Base-by-base conservation (phyloP, 192 early-diverging fungal species). In the Endogone sp. region DNA sequence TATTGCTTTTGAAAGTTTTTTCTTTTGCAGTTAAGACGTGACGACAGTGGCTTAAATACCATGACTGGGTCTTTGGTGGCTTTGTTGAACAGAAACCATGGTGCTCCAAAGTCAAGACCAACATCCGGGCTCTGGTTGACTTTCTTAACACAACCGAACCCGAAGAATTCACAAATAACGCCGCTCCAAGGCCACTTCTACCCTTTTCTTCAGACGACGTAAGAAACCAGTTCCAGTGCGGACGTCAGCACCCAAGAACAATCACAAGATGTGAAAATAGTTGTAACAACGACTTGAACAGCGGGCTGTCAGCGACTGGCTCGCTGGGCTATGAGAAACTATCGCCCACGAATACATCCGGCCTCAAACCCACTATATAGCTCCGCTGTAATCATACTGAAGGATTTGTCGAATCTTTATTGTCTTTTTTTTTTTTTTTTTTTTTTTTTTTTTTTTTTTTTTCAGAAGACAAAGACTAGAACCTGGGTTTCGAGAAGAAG, bases 101-200 rank as follows among this genome's bases (percentile, higher is more conserved):
- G 8, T 22, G 59, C 59, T 28, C 27, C 37, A 75, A 67, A 67
- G 60, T 56, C 22, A 71, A 60, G 16, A 74, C 72, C 2, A 70
- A 68, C 25, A 78, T 71, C 20, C 72, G 70, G 61, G 76, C 71
- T 11, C 49, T 78, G 21, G 76, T 69, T 6, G 76, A 78, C n/a
- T 78, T 78, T 54, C 59, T 78, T 4, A 71, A 70, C 25, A 74
- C 63, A 23, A 78, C 76, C 4, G 72, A 71, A 55, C 76, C 76
- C 6, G 76, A 78, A 68, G 72, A 78, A 28, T 78, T 78, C 61
- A 56, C 11, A n/a, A 60, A 60, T 6, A 22, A 28, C 59, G n/a
- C 29, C 57, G 23, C 29, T 60, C 67, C 30, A 31, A 58, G 28
- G 27, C 57, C 3, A 25, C 29, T 26, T 60, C 67, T 16, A 61